Conservation (phyloP, 176 grass and related monocot species). For the Oryza punctata region DNA sequence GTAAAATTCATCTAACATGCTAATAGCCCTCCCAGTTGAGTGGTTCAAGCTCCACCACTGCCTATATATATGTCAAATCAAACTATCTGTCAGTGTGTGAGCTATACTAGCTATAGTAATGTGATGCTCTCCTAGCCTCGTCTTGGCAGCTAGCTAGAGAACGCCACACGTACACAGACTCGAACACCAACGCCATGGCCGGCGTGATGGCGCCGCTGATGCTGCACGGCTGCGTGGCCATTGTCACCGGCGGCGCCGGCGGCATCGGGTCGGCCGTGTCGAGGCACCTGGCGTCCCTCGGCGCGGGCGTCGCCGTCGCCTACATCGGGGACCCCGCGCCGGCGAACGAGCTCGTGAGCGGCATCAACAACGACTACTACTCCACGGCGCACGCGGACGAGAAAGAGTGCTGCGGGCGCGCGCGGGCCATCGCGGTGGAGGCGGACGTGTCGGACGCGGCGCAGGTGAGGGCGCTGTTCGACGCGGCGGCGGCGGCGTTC, state of each 20-base stretch:
- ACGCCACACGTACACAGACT: background rate
- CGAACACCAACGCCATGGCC: background rate
- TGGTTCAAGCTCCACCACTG: no score
- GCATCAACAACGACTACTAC: slow-evolving; percentile 25
- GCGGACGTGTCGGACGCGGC: slow-evolving; percentile 45
- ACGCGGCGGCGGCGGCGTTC: slow-evolving; percentile 50
- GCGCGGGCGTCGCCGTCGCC: slow-evolving; percentile 58
- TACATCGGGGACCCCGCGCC: slow-evolving; percentile 54
- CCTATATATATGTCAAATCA: no score
- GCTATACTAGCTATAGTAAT: no score
- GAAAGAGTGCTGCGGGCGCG: background rate
- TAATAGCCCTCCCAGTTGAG: no score
- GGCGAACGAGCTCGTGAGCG: slow-evolving; percentile 22
- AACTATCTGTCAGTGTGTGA: no score
- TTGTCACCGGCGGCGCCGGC: slow-evolving; percentile 64
- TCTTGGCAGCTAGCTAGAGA: no score
- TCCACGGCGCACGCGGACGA: no score
- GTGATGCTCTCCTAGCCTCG: no score
- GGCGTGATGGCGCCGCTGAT: slow-evolving; percentile 16
- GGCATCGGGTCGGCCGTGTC: slow-evolving; percentile 62
- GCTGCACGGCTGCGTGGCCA: slow-evolving; percentile 58
- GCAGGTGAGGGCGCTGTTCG: slow-evolving; percentile 58
- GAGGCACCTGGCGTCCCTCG: slow-evolving; percentile 57
- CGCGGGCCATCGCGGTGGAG: slow-evolving; percentile 38
- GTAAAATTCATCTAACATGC: no score